A percentile compares a stretch with the other conserved stretches of the same genome.
phyloP scores from a whole-genome alignment of 495 filamentous ascomycete species.

The Neurospora intermedia region DNA sequence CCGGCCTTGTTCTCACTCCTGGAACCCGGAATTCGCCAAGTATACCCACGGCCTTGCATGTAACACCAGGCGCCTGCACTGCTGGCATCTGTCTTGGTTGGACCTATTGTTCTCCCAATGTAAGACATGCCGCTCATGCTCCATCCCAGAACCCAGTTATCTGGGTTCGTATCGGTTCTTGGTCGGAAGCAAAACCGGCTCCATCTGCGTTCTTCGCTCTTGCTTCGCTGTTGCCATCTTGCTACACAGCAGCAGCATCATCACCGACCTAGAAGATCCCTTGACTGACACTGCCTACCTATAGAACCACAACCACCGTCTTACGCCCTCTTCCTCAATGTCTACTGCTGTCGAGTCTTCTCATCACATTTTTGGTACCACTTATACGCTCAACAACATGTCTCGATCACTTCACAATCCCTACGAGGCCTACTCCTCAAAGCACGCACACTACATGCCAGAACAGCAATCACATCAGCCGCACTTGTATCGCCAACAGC shows the following conservation, averaged over 20 bases:
- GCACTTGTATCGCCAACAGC: conserved; percentile 2
- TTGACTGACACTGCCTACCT: conserved; percentile 10
- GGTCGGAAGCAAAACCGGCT: conserved; percentile 8
- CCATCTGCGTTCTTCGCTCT: background rate
- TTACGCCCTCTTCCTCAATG: conserved; percentile 18
- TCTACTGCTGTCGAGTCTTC: conserved; percentile 30
- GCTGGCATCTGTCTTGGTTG: background rate
- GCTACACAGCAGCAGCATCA: background rate
- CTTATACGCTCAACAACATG: conserved; percentile 38
- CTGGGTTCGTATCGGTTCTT: conserved; percentile 16
- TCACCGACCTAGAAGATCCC: conserved; percentile 3
- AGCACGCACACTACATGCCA: conserved; percentile 28
- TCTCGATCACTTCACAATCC: conserved; percentile 33
- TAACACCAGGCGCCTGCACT: conserved; percentile 5
- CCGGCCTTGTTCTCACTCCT: background rate
- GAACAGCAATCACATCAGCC: conserved; percentile 22
- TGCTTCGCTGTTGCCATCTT: conserved; percentile 1
- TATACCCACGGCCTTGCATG: background rate
- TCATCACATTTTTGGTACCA: conserved; percentile 30
- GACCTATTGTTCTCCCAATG: conserved; percentile 1
- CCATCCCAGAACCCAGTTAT: conserved; percentile 17
- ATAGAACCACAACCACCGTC: conserved; percentile 8
- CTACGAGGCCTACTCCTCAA: conserved; percentile 30
- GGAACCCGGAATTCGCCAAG: background rate
- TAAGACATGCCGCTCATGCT: conserved; percentile 12